phyloP scores from a whole-genome alignment of 106 monocot genomes.

The Dendrobium catenatum region DNA sequence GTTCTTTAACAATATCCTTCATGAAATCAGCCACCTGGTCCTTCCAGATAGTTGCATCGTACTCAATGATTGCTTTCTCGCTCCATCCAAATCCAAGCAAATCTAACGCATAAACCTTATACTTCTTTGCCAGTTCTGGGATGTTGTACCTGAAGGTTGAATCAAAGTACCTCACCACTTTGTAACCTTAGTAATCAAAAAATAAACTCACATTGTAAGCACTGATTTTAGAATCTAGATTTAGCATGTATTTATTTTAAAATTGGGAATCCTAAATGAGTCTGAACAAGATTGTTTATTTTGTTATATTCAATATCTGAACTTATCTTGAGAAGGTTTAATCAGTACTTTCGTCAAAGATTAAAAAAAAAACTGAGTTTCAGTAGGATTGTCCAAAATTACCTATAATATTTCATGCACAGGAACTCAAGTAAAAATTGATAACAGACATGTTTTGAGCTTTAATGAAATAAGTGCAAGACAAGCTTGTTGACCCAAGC shows the following conservation, averaged over 20 bases:
- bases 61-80: constrained; percentile 87
- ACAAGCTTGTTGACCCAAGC: too few species aligned
- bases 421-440: neutral
- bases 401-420: neutral
- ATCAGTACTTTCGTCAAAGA: neutral
- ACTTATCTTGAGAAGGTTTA: neutral
- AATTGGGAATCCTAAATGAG: neutral
- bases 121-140: constrained; percentile 79
- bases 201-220: neutral
- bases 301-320: neutral
- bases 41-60: constrained; percentile 84
- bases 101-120: constrained; percentile 94
- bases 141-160: constrained; percentile 75
- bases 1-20: constrained; percentile 85
- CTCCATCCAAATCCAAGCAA: constrained; percentile 98
- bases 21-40: constrained; percentile 93
- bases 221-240: neutral
- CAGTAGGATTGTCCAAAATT: neutral
- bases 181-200: too few species aligned
- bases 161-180: neutral
- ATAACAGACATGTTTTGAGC: neutral
- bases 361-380: neutral
- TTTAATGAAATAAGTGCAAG: neutral
- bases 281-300: neutral
- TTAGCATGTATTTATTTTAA: neutral